Evolutionary conservation across 2,329 filamentous ascomycete species (phyloP).

Genomic region (Sporothrix globosa): DNA sequence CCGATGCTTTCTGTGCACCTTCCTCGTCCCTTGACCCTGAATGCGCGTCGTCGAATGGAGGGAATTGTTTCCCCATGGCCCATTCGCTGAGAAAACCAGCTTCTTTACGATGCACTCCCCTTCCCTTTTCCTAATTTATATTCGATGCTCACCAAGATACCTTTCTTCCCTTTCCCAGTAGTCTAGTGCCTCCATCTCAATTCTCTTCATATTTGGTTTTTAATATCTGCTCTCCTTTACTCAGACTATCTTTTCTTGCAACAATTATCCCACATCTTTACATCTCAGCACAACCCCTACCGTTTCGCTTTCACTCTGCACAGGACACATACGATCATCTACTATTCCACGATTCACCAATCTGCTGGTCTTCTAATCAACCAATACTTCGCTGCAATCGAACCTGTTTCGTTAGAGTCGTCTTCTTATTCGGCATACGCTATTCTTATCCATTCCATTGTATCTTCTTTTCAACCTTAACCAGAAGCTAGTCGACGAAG

Average conservation of each 20-base stretch:
- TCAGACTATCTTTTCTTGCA: neutral
- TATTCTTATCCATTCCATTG: too few relatives aligned
- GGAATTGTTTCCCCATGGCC: conserved; percentile 10
- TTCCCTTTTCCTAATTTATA: neutral
- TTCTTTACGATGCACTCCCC: conserved; percentile 5
- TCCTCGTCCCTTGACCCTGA: neutral
- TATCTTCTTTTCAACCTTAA: neutral
- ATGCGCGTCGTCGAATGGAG: conserved; percentile 4
- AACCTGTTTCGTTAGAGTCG: too few relatives aligned
- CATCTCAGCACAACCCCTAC: neutral
- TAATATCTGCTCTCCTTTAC: neutral
- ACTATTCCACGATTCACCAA: neutral
- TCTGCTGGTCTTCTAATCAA: too few relatives aligned
- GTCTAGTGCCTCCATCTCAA: too few relatives aligned
- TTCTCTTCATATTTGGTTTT: neutral
- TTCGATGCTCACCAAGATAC: neutral
- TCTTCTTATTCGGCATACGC: too few relatives aligned
- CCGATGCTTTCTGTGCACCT: neutral
- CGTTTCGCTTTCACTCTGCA: neutral
- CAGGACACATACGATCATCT: neutral
- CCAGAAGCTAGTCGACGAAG: neutral
- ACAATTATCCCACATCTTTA: neutral
- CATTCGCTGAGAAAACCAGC: conserved; percentile 14
- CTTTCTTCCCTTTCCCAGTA: neutral
- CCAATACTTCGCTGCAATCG: too few relatives aligned